Evolutionary conservation across 495 filamentous ascomycete genomes (phyloP), one percentile per base, ranked within the genome.

Genomic region (Aspergillus carlsbadensis): DNA sequence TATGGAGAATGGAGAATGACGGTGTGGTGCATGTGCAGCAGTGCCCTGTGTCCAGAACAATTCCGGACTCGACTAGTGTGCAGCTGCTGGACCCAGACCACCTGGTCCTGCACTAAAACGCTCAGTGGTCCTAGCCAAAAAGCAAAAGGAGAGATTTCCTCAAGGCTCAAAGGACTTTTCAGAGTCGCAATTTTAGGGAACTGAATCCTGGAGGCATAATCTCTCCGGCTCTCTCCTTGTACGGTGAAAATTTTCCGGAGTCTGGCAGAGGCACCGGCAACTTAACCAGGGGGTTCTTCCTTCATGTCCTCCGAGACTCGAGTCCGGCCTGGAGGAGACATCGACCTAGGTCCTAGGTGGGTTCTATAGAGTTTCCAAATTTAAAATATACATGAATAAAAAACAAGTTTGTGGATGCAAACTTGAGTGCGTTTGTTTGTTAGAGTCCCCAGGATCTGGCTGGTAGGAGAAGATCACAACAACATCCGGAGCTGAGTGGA

Each of bases 41-140:
- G 47, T 48, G 43, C 24, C 22, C 43, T n/a, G 22, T 33, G 46
- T 21, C 48, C 36, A 61, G 56, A 64, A 60, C 61, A 39, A 54
- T 52, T 53, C 52, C 33, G 37, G 59, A 57, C 63, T 62, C 11
- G 47, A 39, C 34, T 50, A 50, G 47, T 39, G 7, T n/a, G 47
- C 33, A 46, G 43, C 6, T 59, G 52, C 50, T 56, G 34, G 56
- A 48, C 54, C 53, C 58, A 65, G 56, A 59, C 45, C 52, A 59
- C 45, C 52, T 56, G n/a, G 46, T 50, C 24, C 40, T 48, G 40
- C 50, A 47, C 47, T 55, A 18, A 51, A 17, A 53, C 53, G 57
- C 57, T 59, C 50, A 54, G 54, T 56, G 44, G 47, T 50, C 51
- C 31, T 39, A 56, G 53, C 49, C 49, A 36, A 47, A 61, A 57